Evolutionary conservation across 2,329 filamentous ascomycete species (phyloP).

Genomic region (Byssothecium circinans): DNA sequence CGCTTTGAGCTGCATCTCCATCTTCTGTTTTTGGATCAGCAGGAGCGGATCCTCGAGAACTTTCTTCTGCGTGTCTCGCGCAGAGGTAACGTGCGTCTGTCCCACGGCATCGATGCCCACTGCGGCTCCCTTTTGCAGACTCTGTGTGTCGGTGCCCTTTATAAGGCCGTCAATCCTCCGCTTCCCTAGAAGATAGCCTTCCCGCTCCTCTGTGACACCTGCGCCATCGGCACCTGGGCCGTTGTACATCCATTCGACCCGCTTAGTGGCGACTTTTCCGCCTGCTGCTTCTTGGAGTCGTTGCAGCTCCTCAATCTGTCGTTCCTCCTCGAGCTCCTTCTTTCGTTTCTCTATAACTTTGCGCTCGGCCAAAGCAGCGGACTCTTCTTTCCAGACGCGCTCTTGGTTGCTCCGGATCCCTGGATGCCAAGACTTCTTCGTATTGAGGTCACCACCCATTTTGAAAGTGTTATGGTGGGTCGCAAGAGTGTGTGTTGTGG

Average conservation of each 20-base stretch:
- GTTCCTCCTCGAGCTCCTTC: conserved; percentile 92
- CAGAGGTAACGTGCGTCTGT: conserved; percentile 65
- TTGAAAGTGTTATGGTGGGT: conserved; percentile 41
- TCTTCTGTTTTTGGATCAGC: conserved; percentile 88
- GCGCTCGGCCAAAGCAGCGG: conserved; percentile 89
- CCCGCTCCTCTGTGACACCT: conserved; percentile 74
- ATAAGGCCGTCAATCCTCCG: conserved; percentile 85
- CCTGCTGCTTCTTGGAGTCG: conserved; percentile 86
- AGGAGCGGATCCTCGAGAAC: conserved; percentile 88
- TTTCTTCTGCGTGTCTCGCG: conserved; percentile 80
- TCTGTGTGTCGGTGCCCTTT: conserved; percentile 71
- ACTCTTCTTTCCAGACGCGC: conserved; percentile 87
- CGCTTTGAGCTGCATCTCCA: conserved; percentile 61
- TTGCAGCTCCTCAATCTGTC: conserved; percentile 88
- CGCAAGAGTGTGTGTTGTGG: neutral
- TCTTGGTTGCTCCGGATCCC: conserved; percentile 87
- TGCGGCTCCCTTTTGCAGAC: conserved; percentile 66
- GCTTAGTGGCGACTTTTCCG: conserved; percentile 74
- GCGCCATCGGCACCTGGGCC: conserved; percentile 77
- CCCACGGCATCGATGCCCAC: conserved; percentile 54
- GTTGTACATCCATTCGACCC: conserved; percentile 98
- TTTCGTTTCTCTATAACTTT: conserved; percentile 90
- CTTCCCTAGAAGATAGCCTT: conserved; percentile 91
- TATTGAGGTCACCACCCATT: conserved; percentile 94
- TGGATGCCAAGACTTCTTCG: conserved; percentile 84